Evolutionary conservation across 495 filamentous ascomycete species (phyloP).

Genomic region (Rhizodiscina lignyota): DNA sequence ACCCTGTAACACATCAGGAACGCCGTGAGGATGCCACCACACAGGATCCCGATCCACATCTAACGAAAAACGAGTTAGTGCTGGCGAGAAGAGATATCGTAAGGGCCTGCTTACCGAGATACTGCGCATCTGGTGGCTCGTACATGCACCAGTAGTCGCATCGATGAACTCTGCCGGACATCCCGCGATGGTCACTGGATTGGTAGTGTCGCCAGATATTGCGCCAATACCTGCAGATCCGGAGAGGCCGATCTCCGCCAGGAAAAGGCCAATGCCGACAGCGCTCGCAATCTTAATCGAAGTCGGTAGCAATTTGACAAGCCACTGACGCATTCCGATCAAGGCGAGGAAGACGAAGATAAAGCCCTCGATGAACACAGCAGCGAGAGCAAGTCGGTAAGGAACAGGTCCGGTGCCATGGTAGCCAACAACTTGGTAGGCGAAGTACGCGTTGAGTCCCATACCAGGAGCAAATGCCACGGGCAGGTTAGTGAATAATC

Average conservation of each 20-base stretch:
- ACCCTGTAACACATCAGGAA: conserved; percentile 69
- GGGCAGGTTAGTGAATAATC: conserved; percentile 55
- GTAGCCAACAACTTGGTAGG: conserved; percentile 64
- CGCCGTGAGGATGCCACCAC: conserved; percentile 60
- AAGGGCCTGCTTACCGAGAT: conserved; percentile 26
- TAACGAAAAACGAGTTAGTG: too few species aligned
- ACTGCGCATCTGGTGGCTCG: conserved; percentile 48
- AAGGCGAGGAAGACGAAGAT: conserved; percentile 54
- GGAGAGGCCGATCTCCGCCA: conserved; percentile 63
- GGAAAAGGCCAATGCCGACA: conserved; percentile 68
- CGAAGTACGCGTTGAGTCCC: conserved; percentile 75
- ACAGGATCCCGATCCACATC: conserved; percentile 78
- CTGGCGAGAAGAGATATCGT: background rate
- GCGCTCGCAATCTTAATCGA: conserved; percentile 75
- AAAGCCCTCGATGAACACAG: conserved; percentile 70
- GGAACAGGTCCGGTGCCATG: conserved; percentile 51
- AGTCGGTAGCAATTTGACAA: conserved; percentile 56
- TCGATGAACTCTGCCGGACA: conserved; percentile 30
- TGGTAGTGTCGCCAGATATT: conserved; percentile 38
- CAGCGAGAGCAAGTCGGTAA: conserved; percentile 55
- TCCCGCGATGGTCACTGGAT: conserved; percentile 57
- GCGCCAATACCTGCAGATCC: conserved; percentile 69
- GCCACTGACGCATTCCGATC: conserved; percentile 68
- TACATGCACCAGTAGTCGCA: conserved; percentile 31
- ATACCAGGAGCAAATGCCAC: conserved; percentile 68